phyloP scores from a whole-genome alignment of 306 rosid genomes.

The Trifolium dubium region DNA sequence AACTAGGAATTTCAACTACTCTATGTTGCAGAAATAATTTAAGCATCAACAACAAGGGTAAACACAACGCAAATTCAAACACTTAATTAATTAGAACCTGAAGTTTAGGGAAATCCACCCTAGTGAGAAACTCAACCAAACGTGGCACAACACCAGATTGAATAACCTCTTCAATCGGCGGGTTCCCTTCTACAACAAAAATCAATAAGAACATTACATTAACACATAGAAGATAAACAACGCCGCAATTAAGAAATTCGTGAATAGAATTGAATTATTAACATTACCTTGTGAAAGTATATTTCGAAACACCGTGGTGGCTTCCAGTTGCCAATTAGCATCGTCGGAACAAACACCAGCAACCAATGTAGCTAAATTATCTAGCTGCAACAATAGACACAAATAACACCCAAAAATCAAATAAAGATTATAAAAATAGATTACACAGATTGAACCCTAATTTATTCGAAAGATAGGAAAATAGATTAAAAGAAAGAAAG shows the following conservation, averaged over 20 bases:
- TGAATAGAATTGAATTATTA: background rate
- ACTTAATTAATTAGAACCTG: conserved; percentile 53
- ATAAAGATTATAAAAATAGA: too few species aligned
- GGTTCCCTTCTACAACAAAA: conserved; percentile 58
- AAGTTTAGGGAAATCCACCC: conserved; percentile 80
- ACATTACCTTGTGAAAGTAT: conserved; percentile 72
- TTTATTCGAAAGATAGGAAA: background rate
- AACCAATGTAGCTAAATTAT: conserved; percentile 78
- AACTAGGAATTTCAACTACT: conserved; percentile 2
- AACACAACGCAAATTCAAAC: background rate
- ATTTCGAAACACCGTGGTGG: conserved; percentile 79
- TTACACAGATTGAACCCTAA: conserved; percentile 37
- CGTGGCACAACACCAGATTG: conserved; percentile 83
- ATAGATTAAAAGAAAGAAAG: background rate
- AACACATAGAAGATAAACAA: background rate
- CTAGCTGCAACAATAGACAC: conserved; percentile 52
- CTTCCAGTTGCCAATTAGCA: conserved; percentile 61
- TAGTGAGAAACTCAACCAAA: conserved; percentile 74
- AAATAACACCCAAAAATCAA: background rate
- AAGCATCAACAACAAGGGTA: background rate
- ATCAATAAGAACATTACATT: background rate
- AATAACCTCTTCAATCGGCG: conserved; percentile 84
- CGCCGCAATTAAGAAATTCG: background rate
- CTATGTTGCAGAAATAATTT: background rate
- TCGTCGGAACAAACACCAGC: conserved; percentile 72